Conservation (phyloP, 1,139 yeast species). For the Meyerozyma carpophila region DNA sequence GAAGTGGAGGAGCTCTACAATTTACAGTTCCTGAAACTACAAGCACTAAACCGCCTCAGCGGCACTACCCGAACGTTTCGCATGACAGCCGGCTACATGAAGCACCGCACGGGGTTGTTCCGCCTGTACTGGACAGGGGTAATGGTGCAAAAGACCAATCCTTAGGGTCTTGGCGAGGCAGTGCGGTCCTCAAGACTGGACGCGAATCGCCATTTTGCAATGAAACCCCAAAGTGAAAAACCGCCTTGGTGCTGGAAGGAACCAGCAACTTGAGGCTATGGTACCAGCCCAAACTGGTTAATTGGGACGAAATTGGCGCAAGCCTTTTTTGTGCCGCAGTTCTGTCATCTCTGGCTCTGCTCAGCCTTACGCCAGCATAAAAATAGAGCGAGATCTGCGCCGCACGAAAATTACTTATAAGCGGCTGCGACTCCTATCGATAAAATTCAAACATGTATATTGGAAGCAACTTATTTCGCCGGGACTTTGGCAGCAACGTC, state of each 20-base stretch:
- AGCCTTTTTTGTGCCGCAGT: neutral
- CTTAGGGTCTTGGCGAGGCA: neutral
- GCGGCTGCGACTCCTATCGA: neutral
- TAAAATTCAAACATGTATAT: neutral
- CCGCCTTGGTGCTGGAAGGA: no score
- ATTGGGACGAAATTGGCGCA: no score
- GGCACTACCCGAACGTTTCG: neutral
- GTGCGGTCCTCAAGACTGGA: neutral
- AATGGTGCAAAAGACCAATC: neutral
- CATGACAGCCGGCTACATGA: neutral
- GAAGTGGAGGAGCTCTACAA: constrained; percentile 5
- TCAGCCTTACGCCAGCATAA: neutral
- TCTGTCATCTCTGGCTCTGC: neutral
- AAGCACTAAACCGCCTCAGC: neutral
- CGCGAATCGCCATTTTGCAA: neutral
- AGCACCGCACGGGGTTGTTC: neutral
- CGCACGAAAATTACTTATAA: neutral
- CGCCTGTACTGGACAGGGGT: constrained; percentile 1
- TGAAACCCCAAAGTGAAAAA: neutral
- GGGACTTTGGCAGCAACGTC: constrained; percentile 11
- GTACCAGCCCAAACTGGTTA: neutral
- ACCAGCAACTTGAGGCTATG: neutral
- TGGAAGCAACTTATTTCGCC: neutral
- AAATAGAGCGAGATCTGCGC: neutral
- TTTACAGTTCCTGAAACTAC: neutral